Conservation (phyloP, 1,284 basidiomycete genomes). For the Trametes pubescens region DNA sequence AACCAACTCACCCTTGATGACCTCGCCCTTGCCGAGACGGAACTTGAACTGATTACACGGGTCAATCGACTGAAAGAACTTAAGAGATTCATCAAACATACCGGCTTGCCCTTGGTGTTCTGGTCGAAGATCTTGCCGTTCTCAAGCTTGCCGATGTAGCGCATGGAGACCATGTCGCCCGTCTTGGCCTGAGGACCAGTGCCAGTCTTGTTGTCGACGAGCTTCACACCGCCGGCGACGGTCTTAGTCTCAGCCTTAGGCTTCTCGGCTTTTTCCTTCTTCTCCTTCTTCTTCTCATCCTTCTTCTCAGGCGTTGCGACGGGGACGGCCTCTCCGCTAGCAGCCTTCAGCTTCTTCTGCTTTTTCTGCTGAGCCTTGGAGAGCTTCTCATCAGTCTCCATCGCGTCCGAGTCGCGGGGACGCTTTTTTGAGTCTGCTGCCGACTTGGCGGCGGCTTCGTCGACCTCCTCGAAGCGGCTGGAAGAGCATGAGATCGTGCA, state of each 20-base stretch:
- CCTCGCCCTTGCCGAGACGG: slow-evolving; percentile 87
- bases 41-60: slow-evolving; percentile 73
- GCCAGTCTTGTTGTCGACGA: slow-evolving; percentile 83
- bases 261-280: slow-evolving; percentile 53
- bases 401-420: slow-evolving; percentile 59
- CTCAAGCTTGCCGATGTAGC: slow-evolving; percentile 89
- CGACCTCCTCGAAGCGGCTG: slow-evolving; percentile 72
- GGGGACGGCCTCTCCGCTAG: slow-evolving; percentile 64
- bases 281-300: slow-evolving; percentile 47
- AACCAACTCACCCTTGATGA: slow-evolving; percentile 78
- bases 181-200: slow-evolving; percentile 86
- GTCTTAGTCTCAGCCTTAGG: slow-evolving; percentile 52
- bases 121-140: slow-evolving; percentile 91
- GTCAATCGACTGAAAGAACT: slow-evolving; percentile 14
- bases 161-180: slow-evolving; percentile 86
- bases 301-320: slow-evolving; percentile 44
- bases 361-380: slow-evolving; percentile 73
- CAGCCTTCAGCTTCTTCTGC: slow-evolving; percentile 78
- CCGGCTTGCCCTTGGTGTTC: slow-evolving; percentile 89
- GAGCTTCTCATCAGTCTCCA: slow-evolving; percentile 52
- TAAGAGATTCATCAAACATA: slow-evolving; percentile 48
- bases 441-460: slow-evolving; percentile 42
- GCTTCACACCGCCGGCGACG: slow-evolving; percentile 79
- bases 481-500: slow-evolving; percentile 1
- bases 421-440: slow-evolving; percentile 60